Conservation (phyloP, 148 eudicot genomes). For the Linanthus parryae region DNA sequence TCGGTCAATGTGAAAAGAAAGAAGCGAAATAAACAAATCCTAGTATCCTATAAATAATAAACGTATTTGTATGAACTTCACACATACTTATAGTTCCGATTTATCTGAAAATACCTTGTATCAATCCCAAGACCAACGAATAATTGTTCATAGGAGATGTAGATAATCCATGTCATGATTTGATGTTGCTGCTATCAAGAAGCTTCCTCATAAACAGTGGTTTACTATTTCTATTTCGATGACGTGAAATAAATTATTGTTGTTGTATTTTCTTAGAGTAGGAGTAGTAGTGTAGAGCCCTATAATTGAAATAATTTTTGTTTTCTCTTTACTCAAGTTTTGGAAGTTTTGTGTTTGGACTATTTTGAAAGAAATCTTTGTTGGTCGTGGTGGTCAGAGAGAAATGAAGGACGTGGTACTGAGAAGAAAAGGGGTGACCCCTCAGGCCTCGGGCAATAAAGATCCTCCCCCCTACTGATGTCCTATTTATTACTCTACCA, state of each 20-base stretch:
- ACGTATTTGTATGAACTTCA: no score
- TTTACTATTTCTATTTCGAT: no score
- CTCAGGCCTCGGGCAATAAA: slow-evolving; percentile 7
- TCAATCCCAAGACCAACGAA: no score
- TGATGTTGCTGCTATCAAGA: not conserved
- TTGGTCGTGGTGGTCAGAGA: slow-evolving; percentile 17
- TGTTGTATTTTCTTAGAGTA: not conserved
- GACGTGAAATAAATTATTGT: not conserved
- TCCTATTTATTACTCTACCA: no score
- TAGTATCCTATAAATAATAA: no score
- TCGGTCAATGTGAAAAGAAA: no score
- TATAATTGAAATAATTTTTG: not conserved
- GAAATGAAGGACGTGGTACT: not conserved
- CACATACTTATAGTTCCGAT: no score
- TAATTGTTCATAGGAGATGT: no score
- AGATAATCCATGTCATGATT: not conserved
- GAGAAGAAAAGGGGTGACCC: slow-evolving; percentile 12
- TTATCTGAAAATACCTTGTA: no score
- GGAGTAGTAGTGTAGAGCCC: not conserved
- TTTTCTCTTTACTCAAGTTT: not conserved
- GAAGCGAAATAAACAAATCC: no score
- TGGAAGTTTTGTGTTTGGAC: slow-evolving; percentile 11
- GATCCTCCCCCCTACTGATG: no score
- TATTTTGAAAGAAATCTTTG: slow-evolving; percentile 18
- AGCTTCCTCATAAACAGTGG: not conserved